Evolutionary conservation across 768 basidiomycete species (phyloP).

Genomic region (Lactifluus pinguis): DNA sequence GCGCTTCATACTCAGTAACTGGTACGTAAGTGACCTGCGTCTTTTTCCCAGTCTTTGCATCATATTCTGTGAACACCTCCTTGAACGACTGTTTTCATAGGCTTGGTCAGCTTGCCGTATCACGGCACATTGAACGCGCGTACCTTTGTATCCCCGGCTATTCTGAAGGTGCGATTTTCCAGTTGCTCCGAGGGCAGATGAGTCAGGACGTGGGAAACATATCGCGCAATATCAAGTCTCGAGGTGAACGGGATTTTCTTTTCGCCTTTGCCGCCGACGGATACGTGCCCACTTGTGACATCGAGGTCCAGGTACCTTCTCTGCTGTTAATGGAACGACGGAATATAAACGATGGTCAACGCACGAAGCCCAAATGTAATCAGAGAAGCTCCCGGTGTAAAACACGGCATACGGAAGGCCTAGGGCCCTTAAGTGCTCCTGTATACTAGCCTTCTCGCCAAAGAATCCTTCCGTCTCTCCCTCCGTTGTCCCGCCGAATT

Average conservation of each 20-base stretch:
- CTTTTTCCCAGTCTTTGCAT: slow-evolving; percentile 16
- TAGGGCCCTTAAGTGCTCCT: slow-evolving; percentile 3
- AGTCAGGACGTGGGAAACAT: slow-evolving; percentile 18
- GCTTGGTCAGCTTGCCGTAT: neutral
- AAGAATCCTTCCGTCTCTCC: slow-evolving; percentile 7
- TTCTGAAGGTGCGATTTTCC: slow-evolving; percentile 1
- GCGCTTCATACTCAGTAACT: slow-evolving; percentile 8
- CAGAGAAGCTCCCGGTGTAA: slow-evolving; percentile 18
- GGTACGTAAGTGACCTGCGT: slow-evolving; percentile 17
- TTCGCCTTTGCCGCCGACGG: slow-evolving; percentile 16
- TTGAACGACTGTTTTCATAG: slow-evolving; percentile 10
- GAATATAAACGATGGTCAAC: neutral
- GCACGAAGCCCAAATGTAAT: slow-evolving; percentile 7
- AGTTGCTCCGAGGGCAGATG: slow-evolving; percentile 9
- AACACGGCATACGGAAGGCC: slow-evolving; percentile 13
- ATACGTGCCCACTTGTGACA: slow-evolving; percentile 13
- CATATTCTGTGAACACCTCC: slow-evolving; percentile 16
- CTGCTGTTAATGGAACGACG: neutral
- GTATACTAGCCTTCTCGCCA: neutral
- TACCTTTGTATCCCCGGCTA: slow-evolving; percentile 12
- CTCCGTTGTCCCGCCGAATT: slow-evolving; percentile 22
- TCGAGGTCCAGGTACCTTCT: slow-evolving; percentile 9
- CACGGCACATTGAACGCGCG: neutral
- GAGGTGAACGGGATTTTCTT: slow-evolving; percentile 14
- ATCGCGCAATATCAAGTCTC: slow-evolving; percentile 20